These are phyloP conservation scores for Eutrema japonicum DNA, from an alignment of 345 rosid species.

Conservation along the genomic window DNA sequence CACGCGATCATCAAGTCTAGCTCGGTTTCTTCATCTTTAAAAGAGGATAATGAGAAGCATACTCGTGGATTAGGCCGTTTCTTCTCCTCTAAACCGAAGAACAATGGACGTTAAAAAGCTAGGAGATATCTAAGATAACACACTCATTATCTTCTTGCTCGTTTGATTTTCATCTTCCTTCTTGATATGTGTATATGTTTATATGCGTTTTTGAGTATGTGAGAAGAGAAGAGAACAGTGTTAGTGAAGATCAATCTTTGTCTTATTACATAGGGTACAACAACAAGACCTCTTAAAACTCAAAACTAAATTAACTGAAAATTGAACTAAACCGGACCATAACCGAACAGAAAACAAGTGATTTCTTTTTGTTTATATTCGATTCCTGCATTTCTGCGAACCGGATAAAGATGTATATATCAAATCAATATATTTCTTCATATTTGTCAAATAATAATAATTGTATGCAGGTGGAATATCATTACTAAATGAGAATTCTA, in stretches of 20 bases:
- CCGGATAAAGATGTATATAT: neutral
- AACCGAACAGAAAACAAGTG: neutral
- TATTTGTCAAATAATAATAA: slow-evolving; percentile 27
- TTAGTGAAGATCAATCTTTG: slow-evolving; percentile 22
- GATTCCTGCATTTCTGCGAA: neutral
- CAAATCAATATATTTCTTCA: neutral
- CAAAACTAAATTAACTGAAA: neutral
- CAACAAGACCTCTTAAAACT: neutral
- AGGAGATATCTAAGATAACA: slow-evolving; percentile 24
- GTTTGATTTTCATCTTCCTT: slow-evolving; percentile 13
- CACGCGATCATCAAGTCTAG: slow-evolving; percentile 54
- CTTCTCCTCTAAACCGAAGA: slow-evolving; percentile 57
- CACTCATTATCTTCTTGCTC: slow-evolving; percentile 36
- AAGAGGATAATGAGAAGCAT: slow-evolving; percentile 50
- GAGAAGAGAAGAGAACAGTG: slow-evolving; percentile 28
- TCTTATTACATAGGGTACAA: neutral
- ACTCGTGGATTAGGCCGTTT: slow-evolving; percentile 53
- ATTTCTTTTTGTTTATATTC: neutral
- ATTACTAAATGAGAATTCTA: slow-evolving; percentile 3
- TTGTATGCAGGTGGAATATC: slow-evolving; percentile 29
- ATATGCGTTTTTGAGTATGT: slow-evolving; percentile 34
- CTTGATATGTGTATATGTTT: slow-evolving; percentile 35
- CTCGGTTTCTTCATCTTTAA: slow-evolving; percentile 50
- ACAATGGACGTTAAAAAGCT: slow-evolving; percentile 33
- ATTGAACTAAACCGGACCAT: neutral